Evolutionary conservation across 2,329 filamentous ascomycete species (phyloP).

Genomic region (Hypoxylon sp.): DNA sequence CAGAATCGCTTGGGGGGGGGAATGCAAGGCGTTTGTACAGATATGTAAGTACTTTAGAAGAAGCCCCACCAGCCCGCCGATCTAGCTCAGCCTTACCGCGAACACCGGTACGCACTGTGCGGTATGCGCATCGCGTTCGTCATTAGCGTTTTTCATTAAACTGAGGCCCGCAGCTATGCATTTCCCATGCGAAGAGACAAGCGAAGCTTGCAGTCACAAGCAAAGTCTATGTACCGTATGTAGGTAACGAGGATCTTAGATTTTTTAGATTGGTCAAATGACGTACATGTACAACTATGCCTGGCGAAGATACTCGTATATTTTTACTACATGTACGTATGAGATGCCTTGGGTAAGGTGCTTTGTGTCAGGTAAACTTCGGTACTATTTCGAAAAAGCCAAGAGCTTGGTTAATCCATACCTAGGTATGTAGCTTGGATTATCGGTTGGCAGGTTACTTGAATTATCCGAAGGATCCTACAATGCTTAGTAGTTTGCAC

Average conservation of each 20-base stretch:
- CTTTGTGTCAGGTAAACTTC: conserved; percentile 6
- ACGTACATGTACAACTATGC: conserved; percentile 28
- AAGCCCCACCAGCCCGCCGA: conserved; percentile 32
- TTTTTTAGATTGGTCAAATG: conserved; percentile 3
- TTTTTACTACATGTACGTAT: background rate
- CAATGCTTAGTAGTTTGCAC: conserved; percentile 2
- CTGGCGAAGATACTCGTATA: conserved; percentile 2
- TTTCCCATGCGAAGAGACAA: conserved; percentile 32
- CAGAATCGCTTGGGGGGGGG: conserved; percentile 1
- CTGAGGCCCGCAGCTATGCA: conserved; percentile 33
- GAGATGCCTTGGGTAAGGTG: background rate
- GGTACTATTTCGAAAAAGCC: conserved; percentile 3
- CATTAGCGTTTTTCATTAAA: conserved; percentile 41
- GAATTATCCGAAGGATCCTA: conserved; percentile 13
- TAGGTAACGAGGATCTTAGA: background rate
- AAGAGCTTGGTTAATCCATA: background rate
- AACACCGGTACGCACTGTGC: conserved; percentile 41
- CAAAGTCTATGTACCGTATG: background rate
- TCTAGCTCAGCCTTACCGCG: conserved; percentile 46
- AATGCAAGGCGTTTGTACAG: conserved; percentile 16
- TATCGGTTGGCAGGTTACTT: background rate
- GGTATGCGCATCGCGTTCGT: conserved; percentile 37
- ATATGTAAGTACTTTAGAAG: conserved; percentile 1
- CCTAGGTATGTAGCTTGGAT: background rate
- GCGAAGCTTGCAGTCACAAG: conserved; percentile 14